A percentile compares a stretch with the other conserved stretches of the same genome.
Conservation (phyloP, 768 basidiomycete species). For the Infundibulicybe gibba region DNA sequence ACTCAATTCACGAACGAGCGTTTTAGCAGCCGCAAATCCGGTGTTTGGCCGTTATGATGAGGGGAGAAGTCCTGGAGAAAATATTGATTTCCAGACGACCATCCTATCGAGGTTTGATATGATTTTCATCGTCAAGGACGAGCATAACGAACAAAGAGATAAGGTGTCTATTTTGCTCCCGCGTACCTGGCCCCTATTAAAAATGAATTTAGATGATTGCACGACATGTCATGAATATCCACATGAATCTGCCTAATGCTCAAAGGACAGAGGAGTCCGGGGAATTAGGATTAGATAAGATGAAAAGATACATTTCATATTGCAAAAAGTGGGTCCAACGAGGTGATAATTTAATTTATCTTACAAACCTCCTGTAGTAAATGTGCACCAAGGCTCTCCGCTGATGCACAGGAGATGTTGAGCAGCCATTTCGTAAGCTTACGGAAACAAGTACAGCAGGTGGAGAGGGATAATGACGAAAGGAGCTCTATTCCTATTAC, state of each 20-base stretch:
- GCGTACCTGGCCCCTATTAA: not conserved
- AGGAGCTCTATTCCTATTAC: conserved; percentile 98
- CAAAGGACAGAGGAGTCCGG: conserved; percentile 54
- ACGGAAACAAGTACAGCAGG: conserved; percentile 90
- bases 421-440: conserved; percentile 93
- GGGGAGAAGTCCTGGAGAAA: conserved; percentile 95
- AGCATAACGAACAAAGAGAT: conserved; percentile 93
- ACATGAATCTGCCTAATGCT: conserved; percentile 92
- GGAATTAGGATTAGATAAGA: conserved; percentile 95
- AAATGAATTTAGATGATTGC: conserved; percentile 71
- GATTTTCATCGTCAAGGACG: conserved; percentile 99
- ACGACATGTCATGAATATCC: conserved; percentile 97
- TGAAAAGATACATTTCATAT: conserved; percentile 96
- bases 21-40: conserved; percentile 96
- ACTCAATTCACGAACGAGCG: conserved; percentile 92
- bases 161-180: conserved; percentile 46
- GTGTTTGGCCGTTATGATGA: conserved; percentile 98
- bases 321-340: conserved; percentile 74
- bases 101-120: conserved; percentile 98
- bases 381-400: conserved; percentile 92
- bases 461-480: conserved; percentile 96
- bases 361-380: conserved; percentile 48
- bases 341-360: not conserved
- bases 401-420: conserved; percentile 94
- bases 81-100: conserved; percentile 97